A percentile compares a stretch with the other conserved stretches of the same genome.
These are phyloP conservation scores for Hypoxylon sp. DNA, from an alignment of 2,329 filamentous ascomycete genomes.

Conservation along the genomic window DNA sequence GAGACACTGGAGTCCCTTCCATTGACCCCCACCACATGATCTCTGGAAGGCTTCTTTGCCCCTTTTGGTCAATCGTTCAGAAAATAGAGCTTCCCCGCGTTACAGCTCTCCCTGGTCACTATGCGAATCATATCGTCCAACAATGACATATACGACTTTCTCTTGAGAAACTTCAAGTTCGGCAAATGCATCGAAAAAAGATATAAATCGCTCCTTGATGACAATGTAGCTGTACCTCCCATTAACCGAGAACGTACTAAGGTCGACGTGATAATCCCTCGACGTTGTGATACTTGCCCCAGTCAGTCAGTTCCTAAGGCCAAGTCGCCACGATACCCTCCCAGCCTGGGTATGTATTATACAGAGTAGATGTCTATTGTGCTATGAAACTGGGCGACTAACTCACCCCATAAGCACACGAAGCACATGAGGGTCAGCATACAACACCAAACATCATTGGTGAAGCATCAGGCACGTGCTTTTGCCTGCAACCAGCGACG, in stretches of 20 bases:
- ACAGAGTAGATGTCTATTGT: conserved; percentile 1
- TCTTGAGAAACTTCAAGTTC: conserved; percentile 7
- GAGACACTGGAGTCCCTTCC: conserved; percentile 6
- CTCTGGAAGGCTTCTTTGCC: conserved; percentile 27
- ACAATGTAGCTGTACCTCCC: background rate
- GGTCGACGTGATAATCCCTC: conserved; percentile 4
- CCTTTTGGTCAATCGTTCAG: conserved; percentile 32
- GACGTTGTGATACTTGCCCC: conserved; percentile 3
- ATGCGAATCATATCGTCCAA: conserved; percentile 31
- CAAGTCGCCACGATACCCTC: conserved; percentile 5
- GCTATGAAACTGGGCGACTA: conserved; percentile 6
- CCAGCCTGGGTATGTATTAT: background rate
- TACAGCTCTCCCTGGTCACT: conserved; percentile 12
- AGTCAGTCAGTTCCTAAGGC: background rate
- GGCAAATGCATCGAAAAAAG: conserved; percentile 23
- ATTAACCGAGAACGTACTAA: background rate
- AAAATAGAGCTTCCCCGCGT: conserved; percentile 39
- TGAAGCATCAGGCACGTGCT: conserved; percentile 35
- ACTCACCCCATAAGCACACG: conserved; percentile 8
- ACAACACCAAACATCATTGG: conserved; percentile 28
- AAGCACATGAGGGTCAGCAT: conserved; percentile 12
- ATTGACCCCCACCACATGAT: conserved; percentile 29
- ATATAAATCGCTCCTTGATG: background rate
- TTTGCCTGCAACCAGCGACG: conserved; percentile 17
- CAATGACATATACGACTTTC: conserved; percentile 36